Evolutionary conservation across 2,329 filamentous ascomycete genomes (phyloP), one percentile per base, ranked within the genome.

Genomic region (Apiospora saccharicola): DNA sequence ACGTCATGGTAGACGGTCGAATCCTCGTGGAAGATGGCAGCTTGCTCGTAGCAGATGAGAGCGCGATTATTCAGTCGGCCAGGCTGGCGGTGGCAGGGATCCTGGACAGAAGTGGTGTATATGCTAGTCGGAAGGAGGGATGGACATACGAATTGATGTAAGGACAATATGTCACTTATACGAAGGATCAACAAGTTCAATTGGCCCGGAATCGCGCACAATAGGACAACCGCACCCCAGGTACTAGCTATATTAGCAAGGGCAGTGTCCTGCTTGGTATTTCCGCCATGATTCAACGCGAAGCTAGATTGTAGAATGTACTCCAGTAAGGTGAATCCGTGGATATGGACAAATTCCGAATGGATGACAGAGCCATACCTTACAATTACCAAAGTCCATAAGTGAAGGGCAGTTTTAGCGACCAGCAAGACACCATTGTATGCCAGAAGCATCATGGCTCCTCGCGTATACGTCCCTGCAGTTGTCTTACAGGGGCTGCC

Each of bases 141-240:
- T 74, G 73, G 73, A 57, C n/a, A 12, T 73, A 73, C 70, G 70
- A 43, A n/a, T n/a, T n/a, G n/a, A n/a, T n/a, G n/a, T n/a, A n/a
- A n/a, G n/a, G n/a, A n/a, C 5, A n/a, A 7, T n/a, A 46, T 46
- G 14, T 5, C 46, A 49, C 46, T n/a, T 19, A 49, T 49, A 19
- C 46, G 7, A 49, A 49, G 44, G 44, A 46, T 46, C 44, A 46
- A 13, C 14, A 46, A 19, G 41, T 46, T 2, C 44, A 46, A 1
- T 16, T 46, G 14, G 13, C 19, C 14, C 5, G 44, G 44, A 2
- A 46, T 19, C 44, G 16, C 14, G 44, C 14, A 46, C 5, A 16
- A 12, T 1, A 12, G 43, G 14, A 4, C 43, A 44, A 12, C 22
- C 44, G 44, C 16, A 47, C 14, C 44, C 44, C 19, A 47, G 2